A percentile compares a stretch with the other conserved stretches of the same genome.
Conservation (phyloP, 169 alveolate genomes). For the Besnoitia besnoiti region DNA sequence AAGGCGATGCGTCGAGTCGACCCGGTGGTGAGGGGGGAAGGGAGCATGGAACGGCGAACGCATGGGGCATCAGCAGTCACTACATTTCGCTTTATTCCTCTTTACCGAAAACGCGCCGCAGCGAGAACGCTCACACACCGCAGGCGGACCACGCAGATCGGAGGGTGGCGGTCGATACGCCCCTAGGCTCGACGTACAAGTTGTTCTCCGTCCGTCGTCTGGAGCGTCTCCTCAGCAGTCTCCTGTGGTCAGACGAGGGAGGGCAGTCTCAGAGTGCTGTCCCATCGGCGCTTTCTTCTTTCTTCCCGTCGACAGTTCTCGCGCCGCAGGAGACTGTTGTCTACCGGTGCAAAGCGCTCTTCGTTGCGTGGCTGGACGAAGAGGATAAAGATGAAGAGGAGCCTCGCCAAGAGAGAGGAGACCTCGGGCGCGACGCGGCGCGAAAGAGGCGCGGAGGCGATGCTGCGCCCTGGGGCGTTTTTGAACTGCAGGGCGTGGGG, state of each 20-base stretch:
- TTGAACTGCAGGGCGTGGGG: slow-evolving; percentile 54
- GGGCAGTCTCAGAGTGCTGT: too few relatives aligned
- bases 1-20: not conserved
- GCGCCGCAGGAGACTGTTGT: too few relatives aligned
- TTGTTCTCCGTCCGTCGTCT: not conserved
- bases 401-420: not conserved
- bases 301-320: too few relatives aligned
- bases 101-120: not conserved
- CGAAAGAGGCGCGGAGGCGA: not conserved
- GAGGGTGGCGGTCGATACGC: not conserved
- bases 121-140: not conserved
- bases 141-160: not conserved
- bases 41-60: not conserved
- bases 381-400: not conserved
- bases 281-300: too few relatives aligned
- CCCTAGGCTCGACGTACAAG: too few relatives aligned
- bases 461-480: slow-evolving; percentile 17
- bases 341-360: slow-evolving; percentile 43
- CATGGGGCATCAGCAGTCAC: not conserved
- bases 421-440: not conserved
- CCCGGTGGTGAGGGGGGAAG: not conserved
- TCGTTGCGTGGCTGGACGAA: slow-evolving; percentile 30
- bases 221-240: not conserved
- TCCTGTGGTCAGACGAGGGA: not conserved
- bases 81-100: not conserved